phyloP scores from a whole-genome alignment of 192 early-diverging fungal genomes.

The Coemansia sp. region DNA sequence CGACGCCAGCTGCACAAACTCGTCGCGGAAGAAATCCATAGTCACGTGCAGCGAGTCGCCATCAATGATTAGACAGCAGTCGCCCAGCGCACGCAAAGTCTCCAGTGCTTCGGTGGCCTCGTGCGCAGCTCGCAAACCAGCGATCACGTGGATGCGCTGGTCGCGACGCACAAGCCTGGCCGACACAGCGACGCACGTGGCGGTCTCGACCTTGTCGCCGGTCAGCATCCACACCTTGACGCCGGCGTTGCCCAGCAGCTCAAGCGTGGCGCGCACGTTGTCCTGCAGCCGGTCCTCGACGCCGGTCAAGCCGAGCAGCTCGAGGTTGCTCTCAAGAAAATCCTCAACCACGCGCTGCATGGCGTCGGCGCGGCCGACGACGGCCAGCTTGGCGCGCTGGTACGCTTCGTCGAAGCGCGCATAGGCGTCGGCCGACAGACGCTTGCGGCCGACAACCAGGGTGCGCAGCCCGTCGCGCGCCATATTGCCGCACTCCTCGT shows the following conservation, averaged over 20 bases:
- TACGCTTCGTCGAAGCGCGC: slow-evolving; percentile 62
- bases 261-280: slow-evolving; percentile 84
- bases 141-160: slow-evolving; percentile 79
- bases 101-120: slow-evolving; percentile 65
- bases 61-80: slow-evolving; percentile 86
- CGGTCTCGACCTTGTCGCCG: slow-evolving; percentile 97
- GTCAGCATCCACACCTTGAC: slow-evolving; percentile 97
- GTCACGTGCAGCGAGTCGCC: slow-evolving; percentile 84
- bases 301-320: slow-evolving; percentile 88
- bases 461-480: slow-evolving; percentile 93
- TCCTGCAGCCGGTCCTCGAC: slow-evolving; percentile 97
- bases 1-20: slow-evolving; percentile 77
- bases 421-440: slow-evolving; percentile 70
- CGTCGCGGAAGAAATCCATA: slow-evolving; percentile 68
- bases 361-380: slow-evolving; percentile 66
- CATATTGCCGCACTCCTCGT: slow-evolving; percentile 97
- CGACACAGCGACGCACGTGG: slow-evolving; percentile 91
- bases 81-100: slow-evolving; percentile 63
- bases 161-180: slow-evolving; percentile 86
- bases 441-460: slow-evolving; percentile 84
- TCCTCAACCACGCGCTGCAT: slow-evolving; percentile 66
- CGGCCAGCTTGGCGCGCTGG: slow-evolving; percentile 68
- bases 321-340: slow-evolving; percentile 79
- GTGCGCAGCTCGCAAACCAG: slow-evolving; percentile 57
- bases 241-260: slow-evolving; percentile 86